Base-by-base conservation (phyloP, 225 moss, liverwort and hornwort genomes). In the Polytrichum commune region DNA sequence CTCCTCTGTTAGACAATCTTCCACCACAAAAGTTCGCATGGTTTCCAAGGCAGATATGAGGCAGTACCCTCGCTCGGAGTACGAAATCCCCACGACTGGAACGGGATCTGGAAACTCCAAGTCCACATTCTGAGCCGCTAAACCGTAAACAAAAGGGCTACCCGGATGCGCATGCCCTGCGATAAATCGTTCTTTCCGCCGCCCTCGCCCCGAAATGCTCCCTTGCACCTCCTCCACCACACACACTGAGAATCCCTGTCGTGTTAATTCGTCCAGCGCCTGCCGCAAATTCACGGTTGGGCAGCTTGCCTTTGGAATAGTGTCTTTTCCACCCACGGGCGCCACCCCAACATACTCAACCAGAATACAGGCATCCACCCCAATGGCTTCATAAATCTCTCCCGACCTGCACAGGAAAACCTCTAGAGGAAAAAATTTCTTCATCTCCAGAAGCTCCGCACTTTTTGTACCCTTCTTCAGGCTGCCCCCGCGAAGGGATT, bases 111-210 rank as follows among this genome's bases (percentile, higher is more conserved):
- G 90, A 66, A 97, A 94, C 69, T 97, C 94, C 65, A 97, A 74
- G 62, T 97, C 97, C 7, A 97, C 69, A 67, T 94, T 84, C 53
- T 90, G 88, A 54, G 85, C 90, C 27, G 97, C 94, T 22, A 97
- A 77, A 24, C 94, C 97, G 27, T 92, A 91, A 23, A 97, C 88
- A 53, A 88, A 97, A 20, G 97, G 97, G 57, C 88, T 97, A 2
- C 97, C 94, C 0, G 92, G 94, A 90, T 94, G 97, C 0, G 97
- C 97, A 68, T 97, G 96, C 25, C 96, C 96, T 19, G 84, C 84
- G 61, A 97, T 79, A 80, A 97, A 93, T 24, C 96, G 85, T 27
- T 94, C 94, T 72, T 92, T 94, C 23, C 94, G 88, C 58, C 79
- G 83, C 57, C 84, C 81, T 65, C 84, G 90, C 60, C 77, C 85